Base-by-base conservation (phyloP, 768 basidiomycete genomes). In the Leucocoprinus birnbaumii region DNA sequence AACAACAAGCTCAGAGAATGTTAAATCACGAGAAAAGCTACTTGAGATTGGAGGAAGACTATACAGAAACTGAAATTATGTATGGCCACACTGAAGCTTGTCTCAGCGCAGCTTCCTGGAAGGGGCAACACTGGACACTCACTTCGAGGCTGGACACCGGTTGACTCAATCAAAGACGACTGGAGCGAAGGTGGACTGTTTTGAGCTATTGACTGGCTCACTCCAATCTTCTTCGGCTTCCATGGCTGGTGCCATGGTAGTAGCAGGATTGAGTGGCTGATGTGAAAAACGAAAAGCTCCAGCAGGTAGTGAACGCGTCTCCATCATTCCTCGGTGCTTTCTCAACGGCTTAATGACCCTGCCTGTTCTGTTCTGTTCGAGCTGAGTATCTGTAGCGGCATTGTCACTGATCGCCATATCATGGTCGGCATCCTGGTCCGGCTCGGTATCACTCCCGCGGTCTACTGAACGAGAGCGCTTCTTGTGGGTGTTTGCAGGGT, bases 391-490 rank as follows among this genome's bases (percentile, higher is more conserved):
- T 21, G 42, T n/a, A 27, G 10, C 31, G 11, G 31, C 14, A 26
- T 31, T 41, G 3, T 44, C n/a, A 19, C 22, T 3, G 14, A 16
- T 25, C 16, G 21, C 53, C 19, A 34, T 13, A 41, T n/a, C 48
- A 4, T 26, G 19, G 22, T 58, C 48, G 8, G 18, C 18, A 13
- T 38, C 16, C 6, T 54, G 59, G 34, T 51, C 46, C n/a, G 56
- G 58, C 22, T 45, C 58, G 19, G 22, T 46, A 14, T 60, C 56
- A 24, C 24, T 41, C 24, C 34, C 53, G 22, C 58, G 55, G 10
- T 65, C 69, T 19, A 60, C 67, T 49, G 74, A 66, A 51, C 72
- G 71, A 48, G 72, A 60, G 55, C 77, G 66, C 62, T 80, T 80
- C 48, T 62, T 65, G 0, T 56, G 56, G 22, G 54, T 41, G 13